Conservation (phyloP, 176 grass and related monocot species). For the Paspalum vaginatum region DNA sequence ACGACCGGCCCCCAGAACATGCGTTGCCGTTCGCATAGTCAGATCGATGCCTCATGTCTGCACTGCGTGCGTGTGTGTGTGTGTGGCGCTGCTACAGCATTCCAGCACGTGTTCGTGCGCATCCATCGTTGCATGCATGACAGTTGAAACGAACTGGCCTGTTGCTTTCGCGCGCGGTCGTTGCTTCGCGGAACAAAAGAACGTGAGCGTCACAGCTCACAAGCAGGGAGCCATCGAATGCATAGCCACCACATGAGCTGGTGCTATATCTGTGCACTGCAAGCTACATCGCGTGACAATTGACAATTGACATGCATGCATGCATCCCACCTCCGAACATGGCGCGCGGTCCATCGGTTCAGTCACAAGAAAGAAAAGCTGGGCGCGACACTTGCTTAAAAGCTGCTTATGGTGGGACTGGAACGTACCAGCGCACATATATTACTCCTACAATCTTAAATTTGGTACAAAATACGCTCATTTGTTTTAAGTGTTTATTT, state of each 20-base stretch:
- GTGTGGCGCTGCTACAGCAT: too few species aligned
- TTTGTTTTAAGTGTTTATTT: too few species aligned
- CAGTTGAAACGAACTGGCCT: neutral
- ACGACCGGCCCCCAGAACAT: constrained; percentile 19
- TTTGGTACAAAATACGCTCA: too few species aligned
- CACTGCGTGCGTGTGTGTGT: neutral
- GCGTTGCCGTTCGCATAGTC: constrained; percentile 1
- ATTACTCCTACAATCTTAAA: too few species aligned
- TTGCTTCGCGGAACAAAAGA: neutral
- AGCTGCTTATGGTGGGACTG: too few species aligned
- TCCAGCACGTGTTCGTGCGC: neutral
- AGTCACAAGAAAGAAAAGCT: neutral
- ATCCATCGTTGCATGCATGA: neutral
- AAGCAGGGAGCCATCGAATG: neutral
- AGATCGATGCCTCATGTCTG: neutral
- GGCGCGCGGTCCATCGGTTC: neutral
- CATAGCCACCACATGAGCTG: neutral
- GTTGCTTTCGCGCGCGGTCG: neutral
- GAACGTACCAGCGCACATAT: too few species aligned
- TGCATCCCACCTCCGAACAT: too few species aligned
- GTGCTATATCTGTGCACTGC: neutral
- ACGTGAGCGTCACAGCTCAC: neutral
- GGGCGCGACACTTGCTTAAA: too few species aligned
- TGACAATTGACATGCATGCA: too few species aligned
- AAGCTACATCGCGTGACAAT: neutral